phyloP scores from a whole-genome alignment of 306 rosid species.

The Prunus mume region DNA sequence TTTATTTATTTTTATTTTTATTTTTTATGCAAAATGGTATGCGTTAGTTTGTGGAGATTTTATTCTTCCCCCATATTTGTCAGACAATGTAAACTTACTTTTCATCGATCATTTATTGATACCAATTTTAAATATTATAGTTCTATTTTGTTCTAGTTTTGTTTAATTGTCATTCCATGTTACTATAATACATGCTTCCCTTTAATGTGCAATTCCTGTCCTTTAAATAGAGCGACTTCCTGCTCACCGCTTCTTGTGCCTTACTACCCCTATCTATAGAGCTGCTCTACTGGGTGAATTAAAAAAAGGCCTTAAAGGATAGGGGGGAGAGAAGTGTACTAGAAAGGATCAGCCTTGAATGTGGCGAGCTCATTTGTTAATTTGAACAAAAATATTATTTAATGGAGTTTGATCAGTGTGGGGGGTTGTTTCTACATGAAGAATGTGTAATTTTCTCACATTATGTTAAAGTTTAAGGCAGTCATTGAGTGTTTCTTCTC shows the following conservation, averaged over 20 bases:
- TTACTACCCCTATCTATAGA: no score
- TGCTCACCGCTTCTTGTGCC: no score
- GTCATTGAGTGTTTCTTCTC: slow-evolving; percentile 17
- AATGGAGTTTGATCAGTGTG: slow-evolving; percentile 10
- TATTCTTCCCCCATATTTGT: background rate
- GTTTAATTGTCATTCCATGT: background rate
- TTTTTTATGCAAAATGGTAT: background rate
- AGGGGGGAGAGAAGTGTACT: no score
- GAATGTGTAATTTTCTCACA: background rate
- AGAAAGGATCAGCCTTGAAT: no score
- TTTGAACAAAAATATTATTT: background rate
- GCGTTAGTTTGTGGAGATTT: slow-evolving; percentile 1
- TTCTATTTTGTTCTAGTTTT: background rate
- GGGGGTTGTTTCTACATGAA: background rate
- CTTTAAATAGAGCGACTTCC: no score
- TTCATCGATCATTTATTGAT: background rate
- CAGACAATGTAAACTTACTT: background rate
- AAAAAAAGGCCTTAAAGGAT: no score
- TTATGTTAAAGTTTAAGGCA: background rate
- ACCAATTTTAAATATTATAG: background rate
- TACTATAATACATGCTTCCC: background rate
- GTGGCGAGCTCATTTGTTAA: background rate
- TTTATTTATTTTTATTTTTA: background rate
- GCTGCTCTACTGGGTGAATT: no score
- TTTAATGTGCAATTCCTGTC: no score